Evolutionary conservation across 2,329 filamentous ascomycete species (phyloP), one percentile per base, ranked within the genome.

Genomic region (Biscogniauxia marginata): DNA sequence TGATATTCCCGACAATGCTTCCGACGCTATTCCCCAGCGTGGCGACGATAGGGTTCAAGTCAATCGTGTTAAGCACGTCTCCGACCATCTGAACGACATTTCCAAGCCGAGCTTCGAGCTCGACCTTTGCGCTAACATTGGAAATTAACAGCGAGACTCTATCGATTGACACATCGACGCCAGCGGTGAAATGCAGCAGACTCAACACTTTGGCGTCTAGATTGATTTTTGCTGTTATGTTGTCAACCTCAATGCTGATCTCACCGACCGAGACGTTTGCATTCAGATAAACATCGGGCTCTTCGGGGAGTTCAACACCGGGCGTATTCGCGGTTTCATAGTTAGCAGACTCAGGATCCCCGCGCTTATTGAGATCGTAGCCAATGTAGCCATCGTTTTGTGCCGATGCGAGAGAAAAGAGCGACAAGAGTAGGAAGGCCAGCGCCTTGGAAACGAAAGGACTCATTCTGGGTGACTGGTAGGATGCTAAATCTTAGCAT

Each of bases 221-320:
- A 65, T 84, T 86, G 69, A 84, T 77, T 65, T 84, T 84, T 52
- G 83, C 83, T 1, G 81, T 83, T 54, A 86, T 75, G 64, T 86
- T 85, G 57, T 82, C 74, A 11, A 86, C 84, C 49, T 79, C 75
- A 54, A 87, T 78, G 67, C 77, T 75, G 70, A 87, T 86, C 65
- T 82, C 78, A 59, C 81, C 79, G 7, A 86, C 81, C 52, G 75
- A 76, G 0, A 86, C 78, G 1, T 76, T 79, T 7, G 84, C 84
- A 62, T 86, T 86, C 52, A 86, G 78, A 60, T 80, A 83, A 18
- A 86, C 83, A 62, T 86, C 84, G 2, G 84, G 84, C 47, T 78
- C 74, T 1, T 75, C 71, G 20, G 74, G 68, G 0, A 77, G 74
- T 1, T 74, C 74, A 19, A 77, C 76, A 48, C 77, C 77, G 1